phyloP scores from a whole-genome alignment of 345 rosid genomes.

The Citrus trifoliata region DNA sequence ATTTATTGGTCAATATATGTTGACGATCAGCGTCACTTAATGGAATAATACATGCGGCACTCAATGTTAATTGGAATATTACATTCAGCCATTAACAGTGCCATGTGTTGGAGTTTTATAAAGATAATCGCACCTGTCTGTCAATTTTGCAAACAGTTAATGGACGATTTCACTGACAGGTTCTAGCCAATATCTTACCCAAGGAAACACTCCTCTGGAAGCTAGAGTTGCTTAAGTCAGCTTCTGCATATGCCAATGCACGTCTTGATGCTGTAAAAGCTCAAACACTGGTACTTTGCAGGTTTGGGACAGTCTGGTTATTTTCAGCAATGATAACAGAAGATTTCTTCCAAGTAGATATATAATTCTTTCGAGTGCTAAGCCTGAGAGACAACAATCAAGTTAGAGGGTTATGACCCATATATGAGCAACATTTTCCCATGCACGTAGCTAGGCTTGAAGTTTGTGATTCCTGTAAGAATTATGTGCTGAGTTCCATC shows the following conservation, averaged over 20 bases:
- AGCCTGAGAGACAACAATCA: background rate
- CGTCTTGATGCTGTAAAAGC: constrained; percentile 55
- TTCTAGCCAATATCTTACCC: constrained; percentile 9
- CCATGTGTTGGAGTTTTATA: too few species aligned
- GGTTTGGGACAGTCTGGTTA: constrained; percentile 25
- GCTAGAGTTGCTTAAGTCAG: constrained; percentile 41
- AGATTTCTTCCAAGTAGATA: background rate
- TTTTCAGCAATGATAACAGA: background rate
- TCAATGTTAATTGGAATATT: too few species aligned
- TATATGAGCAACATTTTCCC: background rate
- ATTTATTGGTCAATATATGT: too few species aligned
- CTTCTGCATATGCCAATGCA: constrained; percentile 53
- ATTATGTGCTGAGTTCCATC: background rate
- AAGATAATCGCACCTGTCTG: too few species aligned
- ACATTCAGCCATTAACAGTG: too few species aligned
- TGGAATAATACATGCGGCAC: too few species aligned
- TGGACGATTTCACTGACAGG: constrained; percentile 11
- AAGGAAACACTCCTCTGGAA: constrained; percentile 37
- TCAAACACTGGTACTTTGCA: constrained; percentile 56
- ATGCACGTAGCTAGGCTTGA: background rate
- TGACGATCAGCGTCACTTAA: too few species aligned
- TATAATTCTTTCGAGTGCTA: background rate
- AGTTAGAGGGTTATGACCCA: background rate
- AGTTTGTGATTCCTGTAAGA: background rate
- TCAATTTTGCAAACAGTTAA: background rate